Percentiles rank a stretch among this genome's conserved stretches.
Evolutionary conservation across 805 yeast species (phyloP).

Genomic region (Metschnikowia drakensbergensis): DNA sequence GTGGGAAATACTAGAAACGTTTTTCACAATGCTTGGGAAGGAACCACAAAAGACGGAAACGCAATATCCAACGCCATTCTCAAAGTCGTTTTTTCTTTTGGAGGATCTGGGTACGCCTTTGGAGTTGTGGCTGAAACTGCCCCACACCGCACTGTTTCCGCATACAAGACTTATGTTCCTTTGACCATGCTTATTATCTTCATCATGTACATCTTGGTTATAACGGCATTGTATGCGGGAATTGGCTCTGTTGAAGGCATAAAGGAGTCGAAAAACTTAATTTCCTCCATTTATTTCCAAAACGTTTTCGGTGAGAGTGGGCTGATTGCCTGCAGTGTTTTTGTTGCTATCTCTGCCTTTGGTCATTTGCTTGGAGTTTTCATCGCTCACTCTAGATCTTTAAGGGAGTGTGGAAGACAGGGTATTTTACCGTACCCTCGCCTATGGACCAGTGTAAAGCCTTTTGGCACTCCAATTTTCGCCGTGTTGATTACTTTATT

Average conservation of each 20-base stretch:
- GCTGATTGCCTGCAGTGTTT: slow-evolving; percentile 22
- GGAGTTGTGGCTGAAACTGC: slow-evolving; percentile 31
- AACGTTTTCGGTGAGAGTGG: slow-evolving; percentile 29
- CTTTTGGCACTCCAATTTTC: slow-evolving; percentile 30
- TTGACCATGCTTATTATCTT: slow-evolving; percentile 28
- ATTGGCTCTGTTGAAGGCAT: slow-evolving; percentile 21
- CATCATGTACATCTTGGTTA: slow-evolving; percentile 27
- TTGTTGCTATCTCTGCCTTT: slow-evolving; percentile 31
- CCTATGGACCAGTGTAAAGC: slow-evolving; percentile 29
- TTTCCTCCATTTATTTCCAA: slow-evolving; percentile 28
- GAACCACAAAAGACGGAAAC: slow-evolving; percentile 41
- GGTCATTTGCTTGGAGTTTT: slow-evolving; percentile 29
- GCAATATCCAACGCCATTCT: slow-evolving; percentile 42
- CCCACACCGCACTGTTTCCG: slow-evolving; percentile 24
- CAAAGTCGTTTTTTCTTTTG: slow-evolving; percentile 41
- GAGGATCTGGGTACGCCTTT: slow-evolving; percentile 40
- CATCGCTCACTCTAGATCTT: slow-evolving; percentile 28
- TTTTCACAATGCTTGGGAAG: slow-evolving; percentile 36
- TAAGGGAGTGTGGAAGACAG: slow-evolving; percentile 34
- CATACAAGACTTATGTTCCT: slow-evolving; percentile 29
- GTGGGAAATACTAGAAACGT: slow-evolving; percentile 30
- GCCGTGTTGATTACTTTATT: slow-evolving; percentile 24
- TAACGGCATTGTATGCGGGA: slow-evolving; percentile 36
- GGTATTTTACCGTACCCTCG: slow-evolving; percentile 30
- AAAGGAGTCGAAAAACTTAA: slow-evolving; percentile 27